Base-by-base conservation (phyloP, 257 asterid species). In the Petrea volubilis region DNA sequence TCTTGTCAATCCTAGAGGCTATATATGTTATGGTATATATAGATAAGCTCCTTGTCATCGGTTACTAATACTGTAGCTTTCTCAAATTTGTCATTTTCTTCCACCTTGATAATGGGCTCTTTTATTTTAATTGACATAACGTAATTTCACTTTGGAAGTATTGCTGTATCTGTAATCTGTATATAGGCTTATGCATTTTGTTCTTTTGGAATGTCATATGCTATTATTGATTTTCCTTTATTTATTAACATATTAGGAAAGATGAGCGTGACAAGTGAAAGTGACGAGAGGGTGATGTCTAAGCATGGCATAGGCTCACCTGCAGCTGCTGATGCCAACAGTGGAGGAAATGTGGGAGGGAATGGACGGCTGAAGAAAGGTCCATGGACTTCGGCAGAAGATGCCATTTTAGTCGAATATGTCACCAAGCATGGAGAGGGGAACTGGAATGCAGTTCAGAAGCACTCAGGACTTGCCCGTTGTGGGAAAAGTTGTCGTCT, bases 401-500 rank as follows among this genome's bases (percentile, higher is more conserved):
- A 91, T 75, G 85, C 84, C 11, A 81, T 87, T 73, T 74, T 91
- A 70, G 75, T 75, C 11, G 95, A 87, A 40, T 87, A 91, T 24
- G 90, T 91, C 3, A 83, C 79, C 29, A 80, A 78, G 72, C 83
- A 91, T n/a, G 97, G 97, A 71, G 93, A 81, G 64, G 93, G 97
- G 31, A 84, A 87, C 71, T 91, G 97, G 97, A 91, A 87, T 81
- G 90, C 96, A 29, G 90, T 91, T 47, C 91, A 81, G 72, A 87
- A 87, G 82, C 83, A 83, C 70, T 85, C 96, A 0, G 96, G 97
- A 65, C 92, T 91, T 61, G 85, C 96, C 44, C 90, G 97, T 7
- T 88, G 95, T 77, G 97, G 97, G 59, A 91, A 91, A 79, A 91
- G 97, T 74, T 91, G 97, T 40, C 96, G 97, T 23, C 68, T 91